These are phyloP conservation scores for Colletotrichum paranaense DNA, from an alignment of 2,329 filamentous ascomycete genomes.

Conservation along the genomic window DNA sequence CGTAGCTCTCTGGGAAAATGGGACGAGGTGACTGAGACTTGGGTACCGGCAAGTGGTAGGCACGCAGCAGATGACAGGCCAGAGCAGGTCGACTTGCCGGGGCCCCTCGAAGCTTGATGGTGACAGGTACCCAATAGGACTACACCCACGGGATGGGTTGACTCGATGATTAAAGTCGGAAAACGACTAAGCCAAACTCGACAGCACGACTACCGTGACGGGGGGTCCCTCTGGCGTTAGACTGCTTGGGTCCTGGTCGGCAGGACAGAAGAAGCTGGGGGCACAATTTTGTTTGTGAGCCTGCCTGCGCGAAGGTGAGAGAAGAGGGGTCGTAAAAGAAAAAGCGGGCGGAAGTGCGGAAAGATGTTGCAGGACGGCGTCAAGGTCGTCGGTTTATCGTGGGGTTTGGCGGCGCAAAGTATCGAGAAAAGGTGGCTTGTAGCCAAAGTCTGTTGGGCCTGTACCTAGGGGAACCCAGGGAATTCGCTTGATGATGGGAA, in stretches of 20 bases:
- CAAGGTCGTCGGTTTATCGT: constrained; percentile 18
- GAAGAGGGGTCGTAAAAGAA: background rate
- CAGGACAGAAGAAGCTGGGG: constrained; percentile 1
- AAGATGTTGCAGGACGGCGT: constrained; percentile 19
- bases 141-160: constrained; percentile 31
- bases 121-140: constrained; percentile 37
- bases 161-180: constrained; percentile 12
- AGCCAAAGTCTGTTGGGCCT: background rate
- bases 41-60: constrained; percentile 24
- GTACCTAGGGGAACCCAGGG: constrained; percentile 11
- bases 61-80: constrained; percentile 35
- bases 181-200: constrained; percentile 23
- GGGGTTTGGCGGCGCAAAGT: constrained; percentile 5
- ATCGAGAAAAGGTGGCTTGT: constrained; percentile 10
- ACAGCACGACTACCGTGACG: constrained; percentile 30
- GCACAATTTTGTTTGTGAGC: constrained; percentile 1
- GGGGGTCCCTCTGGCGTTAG: background rate
- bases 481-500: constrained; percentile 1
- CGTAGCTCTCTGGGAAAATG: constrained; percentile 19
- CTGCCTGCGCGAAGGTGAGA: background rate
- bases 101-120: constrained; percentile 38
- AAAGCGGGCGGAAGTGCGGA: constrained; percentile 28
- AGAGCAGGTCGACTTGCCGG: constrained; percentile 34
- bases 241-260: background rate
- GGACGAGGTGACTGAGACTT: constrained; percentile 1